Conservation (phyloP, 495 filamentous ascomycete species). For the Glarea lozoyensis region DNA sequence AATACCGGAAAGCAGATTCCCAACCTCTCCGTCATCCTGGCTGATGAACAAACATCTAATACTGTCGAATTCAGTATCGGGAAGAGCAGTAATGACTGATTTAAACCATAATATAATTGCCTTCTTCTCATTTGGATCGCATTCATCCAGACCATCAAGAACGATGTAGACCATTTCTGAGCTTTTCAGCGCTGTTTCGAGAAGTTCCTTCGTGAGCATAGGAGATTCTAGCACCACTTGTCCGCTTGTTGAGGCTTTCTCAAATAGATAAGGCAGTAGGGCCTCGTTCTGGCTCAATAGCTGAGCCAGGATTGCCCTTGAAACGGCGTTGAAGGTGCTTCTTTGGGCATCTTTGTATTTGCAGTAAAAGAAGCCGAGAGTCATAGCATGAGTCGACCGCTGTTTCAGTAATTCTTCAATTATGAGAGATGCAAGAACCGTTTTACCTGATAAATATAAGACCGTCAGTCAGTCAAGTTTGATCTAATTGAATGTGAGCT, state of each 20-base stretch:
- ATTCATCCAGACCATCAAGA: conserved; percentile 38
- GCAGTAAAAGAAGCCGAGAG: conserved; percentile 35
- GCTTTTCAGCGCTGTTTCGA: conserved; percentile 21
- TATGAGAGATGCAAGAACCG: conserved; percentile 29
- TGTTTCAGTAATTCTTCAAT: conserved; percentile 21
- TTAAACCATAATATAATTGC: conserved; percentile 20
- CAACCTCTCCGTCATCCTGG: conserved; percentile 25
- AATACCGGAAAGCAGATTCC: conserved; percentile 19
- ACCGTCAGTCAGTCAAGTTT: no score
- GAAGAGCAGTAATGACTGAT: conserved; percentile 17
- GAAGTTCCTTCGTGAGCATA: conserved; percentile 22
- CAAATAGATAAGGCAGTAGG: conserved; percentile 25
- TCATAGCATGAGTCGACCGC: conserved; percentile 1
- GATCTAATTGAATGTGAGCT: no score
- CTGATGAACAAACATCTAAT: conserved; percentile 32
- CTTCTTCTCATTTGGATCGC: conserved; percentile 21
- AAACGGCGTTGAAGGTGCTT: conserved; percentile 24
- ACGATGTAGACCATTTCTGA: conserved; percentile 23
- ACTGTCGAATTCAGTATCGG: conserved; percentile 6
- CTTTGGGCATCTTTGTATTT: conserved; percentile 24
- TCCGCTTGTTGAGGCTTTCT: conserved; percentile 18
- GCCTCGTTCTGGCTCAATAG: conserved; percentile 21
- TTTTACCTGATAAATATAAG: conserved; percentile 34
- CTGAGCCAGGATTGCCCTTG: conserved; percentile 29
- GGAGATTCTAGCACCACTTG: conserved; percentile 21